Evolutionary conservation across 176 grass and related monocot genomes (phyloP), one percentile per base, ranked within the genome.

Genomic region (Juncus effusus): DNA sequence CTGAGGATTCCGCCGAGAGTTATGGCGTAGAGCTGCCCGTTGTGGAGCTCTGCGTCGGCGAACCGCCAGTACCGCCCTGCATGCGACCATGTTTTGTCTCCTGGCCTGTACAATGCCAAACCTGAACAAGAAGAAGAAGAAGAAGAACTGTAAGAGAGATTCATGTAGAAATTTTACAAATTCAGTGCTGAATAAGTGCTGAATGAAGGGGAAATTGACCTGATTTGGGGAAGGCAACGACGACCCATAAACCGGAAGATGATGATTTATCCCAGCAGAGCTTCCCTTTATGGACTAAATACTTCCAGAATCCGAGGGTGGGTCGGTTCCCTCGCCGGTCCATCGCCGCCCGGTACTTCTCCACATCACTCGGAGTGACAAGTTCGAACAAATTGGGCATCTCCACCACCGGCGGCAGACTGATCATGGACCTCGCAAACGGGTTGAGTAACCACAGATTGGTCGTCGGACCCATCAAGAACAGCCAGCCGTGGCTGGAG

Each of bases 1-100:
- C 76, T 78, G 6, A 78, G 60, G 47, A 78, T 78, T 10, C 76
- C 76, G 16, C 76, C 76, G 4, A 63, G 54, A 42, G 76, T 78
- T 38, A 78, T 70, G 54, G 65, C 65, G 42, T 70, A 78, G 56
- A 78, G 76, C 16, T 62, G 13, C 12, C 76, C 76, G 35, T 78
- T 62, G 16, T 70, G 61, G 12, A 78, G 40, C 64, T 78, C 76
- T 45, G 58, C 76, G 51, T 78, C 76, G 0, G 55, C 36, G 42
- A 78, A 78, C 19, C 45, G 37, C 76, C 76, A 78, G 54, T 61
- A 78, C 63, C 76, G 53, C 41, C 76, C 65, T 51, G 64, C 64
- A 16, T 70, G 64, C 14, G 64, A 15, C 76, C 76, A 78, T 16
- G 64, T 10, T 61, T 78, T 69, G 42, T 64, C 54, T 35, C 42